Percentiles rank a stretch among this genome's conserved stretches.
Evolutionary conservation across 2,329 filamentous ascomycete species (phyloP).

Genomic region (Aspergillus piperis): DNA sequence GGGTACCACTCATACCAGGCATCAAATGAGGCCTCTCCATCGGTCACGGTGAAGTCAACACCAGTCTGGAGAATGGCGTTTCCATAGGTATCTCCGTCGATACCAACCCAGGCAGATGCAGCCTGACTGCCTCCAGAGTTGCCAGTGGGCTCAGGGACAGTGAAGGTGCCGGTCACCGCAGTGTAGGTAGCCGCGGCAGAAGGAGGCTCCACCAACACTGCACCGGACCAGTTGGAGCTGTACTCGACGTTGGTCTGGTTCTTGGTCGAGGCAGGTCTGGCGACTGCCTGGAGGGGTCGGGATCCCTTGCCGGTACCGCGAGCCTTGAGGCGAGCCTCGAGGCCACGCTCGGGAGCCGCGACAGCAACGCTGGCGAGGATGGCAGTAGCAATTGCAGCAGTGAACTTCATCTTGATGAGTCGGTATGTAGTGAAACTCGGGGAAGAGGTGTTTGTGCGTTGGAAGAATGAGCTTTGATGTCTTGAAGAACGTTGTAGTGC

Average conservation of each 20-base stretch:
- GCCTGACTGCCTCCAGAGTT: slow-evolving; percentile 17
- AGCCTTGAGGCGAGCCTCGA: slow-evolving; percentile 33
- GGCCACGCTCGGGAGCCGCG: slow-evolving; percentile 49
- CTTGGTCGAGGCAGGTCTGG: slow-evolving; percentile 33
- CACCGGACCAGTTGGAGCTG: slow-evolving; percentile 61
- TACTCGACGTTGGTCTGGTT: slow-evolving; percentile 51
- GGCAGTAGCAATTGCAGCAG: slow-evolving; percentile 37
- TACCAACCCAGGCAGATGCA: slow-evolving; percentile 60
- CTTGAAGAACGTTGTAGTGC: not conserved
- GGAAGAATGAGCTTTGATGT: not conserved
- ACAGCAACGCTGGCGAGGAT: slow-evolving; percentile 48
- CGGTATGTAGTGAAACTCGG: not conserved
- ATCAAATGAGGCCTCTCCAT: slow-evolving; percentile 47
- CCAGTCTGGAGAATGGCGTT: slow-evolving; percentile 59
- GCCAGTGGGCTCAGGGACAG: slow-evolving; percentile 47
- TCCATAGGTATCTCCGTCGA: slow-evolving; percentile 59
- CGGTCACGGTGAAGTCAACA: slow-evolving; percentile 54
- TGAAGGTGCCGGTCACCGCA: slow-evolving; percentile 55
- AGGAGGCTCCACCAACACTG: slow-evolving; percentile 51
- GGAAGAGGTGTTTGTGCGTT: not conserved
- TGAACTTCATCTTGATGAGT: slow-evolving; percentile 53
- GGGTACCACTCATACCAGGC: slow-evolving; percentile 65
- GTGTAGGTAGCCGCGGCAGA: slow-evolving; percentile 47
- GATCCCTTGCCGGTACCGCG: slow-evolving; percentile 30
- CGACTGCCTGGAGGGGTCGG: slow-evolving; percentile 31